These are phyloP conservation scores for Diaporthe citriasiana DNA, from an alignment of 2,329 filamentous ascomycete species.

Conservation along the genomic window DNA sequence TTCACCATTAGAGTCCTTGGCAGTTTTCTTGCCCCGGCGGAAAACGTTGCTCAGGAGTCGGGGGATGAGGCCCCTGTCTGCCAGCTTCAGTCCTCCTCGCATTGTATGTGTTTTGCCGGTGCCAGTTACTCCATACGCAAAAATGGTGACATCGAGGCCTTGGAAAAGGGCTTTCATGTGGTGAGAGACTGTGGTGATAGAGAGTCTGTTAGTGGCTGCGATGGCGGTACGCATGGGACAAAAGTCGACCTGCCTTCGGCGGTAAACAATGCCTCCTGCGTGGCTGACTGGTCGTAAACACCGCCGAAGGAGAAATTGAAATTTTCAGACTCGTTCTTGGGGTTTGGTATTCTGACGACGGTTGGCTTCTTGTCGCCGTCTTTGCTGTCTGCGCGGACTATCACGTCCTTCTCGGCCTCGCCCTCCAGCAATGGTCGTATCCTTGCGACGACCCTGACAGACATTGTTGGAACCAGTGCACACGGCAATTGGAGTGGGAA, in stretches of 20 bases:
- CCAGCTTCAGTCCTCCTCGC: conserved; percentile 88
- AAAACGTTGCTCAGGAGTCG: conserved; percentile 88
- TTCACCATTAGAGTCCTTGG: conserved; percentile 80
- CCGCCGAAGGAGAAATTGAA: conserved; percentile 96
- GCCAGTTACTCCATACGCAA: conserved; percentile 93
- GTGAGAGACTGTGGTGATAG: conserved; percentile 76
- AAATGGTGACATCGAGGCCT: conserved; percentile 89
- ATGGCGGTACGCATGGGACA: not conserved
- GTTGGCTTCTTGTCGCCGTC: conserved; percentile 73
- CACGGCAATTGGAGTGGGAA: not conserved
- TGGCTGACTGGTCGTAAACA: conserved; percentile 85
- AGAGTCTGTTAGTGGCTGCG: conserved; percentile 41
- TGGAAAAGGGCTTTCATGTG: conserved; percentile 93
- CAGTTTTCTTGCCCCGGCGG: conserved; percentile 85
- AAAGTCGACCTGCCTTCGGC: conserved; percentile 79
- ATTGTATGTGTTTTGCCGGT: conserved; percentile 97
- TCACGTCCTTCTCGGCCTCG: conserved; percentile 89
- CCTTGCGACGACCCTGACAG: conserved; percentile 88
- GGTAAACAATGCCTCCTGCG: conserved; percentile 90
- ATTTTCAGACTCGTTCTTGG: conserved; percentile 91
- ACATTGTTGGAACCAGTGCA: conserved; percentile 60
- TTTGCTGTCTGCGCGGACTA: conserved; percentile 77
- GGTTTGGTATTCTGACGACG: conserved; percentile 90
- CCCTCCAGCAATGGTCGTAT: conserved; percentile 89
- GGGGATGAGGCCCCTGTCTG: conserved; percentile 90